Base-by-base conservation (phyloP, 148 eudicot species). In the Heliosperma pusillum region DNA sequence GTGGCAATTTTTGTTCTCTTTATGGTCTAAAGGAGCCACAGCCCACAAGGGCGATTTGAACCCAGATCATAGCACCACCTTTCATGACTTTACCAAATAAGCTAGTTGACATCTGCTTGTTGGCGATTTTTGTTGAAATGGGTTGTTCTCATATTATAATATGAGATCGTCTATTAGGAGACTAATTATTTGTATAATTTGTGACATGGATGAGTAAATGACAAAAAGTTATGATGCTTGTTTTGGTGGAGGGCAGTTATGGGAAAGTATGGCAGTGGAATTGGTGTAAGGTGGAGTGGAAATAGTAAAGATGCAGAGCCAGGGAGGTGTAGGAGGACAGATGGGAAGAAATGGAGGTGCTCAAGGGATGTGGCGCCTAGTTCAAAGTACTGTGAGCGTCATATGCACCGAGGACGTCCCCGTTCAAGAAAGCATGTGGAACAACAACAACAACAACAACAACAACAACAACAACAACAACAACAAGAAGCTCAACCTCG, bases 351-450 rank as follows among this genome's bases (percentile, higher is more conserved):
- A 86, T 90, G 97, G 96, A 88, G 97, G 87, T 92, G 96, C 82
- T 86, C 96, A 3, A 90, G 86, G 79, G 91, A 88, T 74, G 93
- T 87, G 79, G 93, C 88, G 71, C 93, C 98, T 24, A 77, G 83
- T 20, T 89, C 87, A 25, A 93, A 87, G 73, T 93, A 93, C 86
- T 93, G 98, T 61, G 96, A 93, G 85, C 93, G 92, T 68, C 98
- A 93, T 78, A 71, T 91, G 82, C 88, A 93, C 74, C 86, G 92
- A 83, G 90, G 93, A 73, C 90, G 96, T 75, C 88, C 96, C 81
- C 93, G 98, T 93, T 93, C 96, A 93, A 93, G 98, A 93, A 93
- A 93, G 98, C 96, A 75, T 88, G 98, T 93, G 98, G 98, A 93
- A 93, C 72, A 74, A 42, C 84, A 80, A 63, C 78, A 12, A 25